Evolutionary conservation across 1,284 basidiomycete species (phyloP).

Genomic region (Bondarzewia mesenterica): DNA sequence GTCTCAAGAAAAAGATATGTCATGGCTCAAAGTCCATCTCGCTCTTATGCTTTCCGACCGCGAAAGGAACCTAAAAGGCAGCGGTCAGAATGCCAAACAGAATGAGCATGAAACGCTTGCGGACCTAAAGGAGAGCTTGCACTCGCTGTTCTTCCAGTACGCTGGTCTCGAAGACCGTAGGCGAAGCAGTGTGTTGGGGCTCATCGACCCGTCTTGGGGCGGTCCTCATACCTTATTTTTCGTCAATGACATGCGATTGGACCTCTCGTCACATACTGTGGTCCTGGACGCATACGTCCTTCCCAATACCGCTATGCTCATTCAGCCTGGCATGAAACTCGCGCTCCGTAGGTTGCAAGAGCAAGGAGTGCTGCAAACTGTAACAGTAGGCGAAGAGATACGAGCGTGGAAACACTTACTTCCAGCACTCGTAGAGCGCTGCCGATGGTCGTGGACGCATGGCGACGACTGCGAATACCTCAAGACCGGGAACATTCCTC

Average conservation of each 20-base stretch:
- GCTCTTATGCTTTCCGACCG: conserved; percentile 23
- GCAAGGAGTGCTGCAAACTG: conserved; percentile 25
- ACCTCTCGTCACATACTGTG: conserved; percentile 35
- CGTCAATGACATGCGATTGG: conserved; percentile 33
- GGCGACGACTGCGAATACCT: conserved; percentile 36
- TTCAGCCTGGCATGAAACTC: conserved; percentile 19
- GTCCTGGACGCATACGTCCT: conserved; percentile 37
- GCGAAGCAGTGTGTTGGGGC: conserved; percentile 18
- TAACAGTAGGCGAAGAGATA: too few relatives aligned
- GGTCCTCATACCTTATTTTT: conserved; percentile 31
- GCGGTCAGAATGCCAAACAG: conserved; percentile 6
- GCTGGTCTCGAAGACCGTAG: conserved; percentile 13
- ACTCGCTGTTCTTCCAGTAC: conserved; percentile 20
- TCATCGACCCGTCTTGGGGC: conserved; percentile 20
- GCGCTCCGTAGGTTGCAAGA: too few relatives aligned
- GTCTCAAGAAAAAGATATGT: conserved; percentile 9
- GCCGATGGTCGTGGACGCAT: conserved; percentile 40
- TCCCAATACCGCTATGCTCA: too few relatives aligned
- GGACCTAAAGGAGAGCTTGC: conserved; percentile 25
- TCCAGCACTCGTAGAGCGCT: conserved; percentile 40
- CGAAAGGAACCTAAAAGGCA: conserved; percentile 14
- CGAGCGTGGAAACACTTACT: conserved; percentile 40
- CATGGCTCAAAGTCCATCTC: conserved; percentile 20
- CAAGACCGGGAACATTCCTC: conserved; percentile 20
- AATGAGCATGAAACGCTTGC: conserved; percentile 17